Conservation (phyloP, 73 alveolate genomes). For the Durusdinium trenchii region DNA sequence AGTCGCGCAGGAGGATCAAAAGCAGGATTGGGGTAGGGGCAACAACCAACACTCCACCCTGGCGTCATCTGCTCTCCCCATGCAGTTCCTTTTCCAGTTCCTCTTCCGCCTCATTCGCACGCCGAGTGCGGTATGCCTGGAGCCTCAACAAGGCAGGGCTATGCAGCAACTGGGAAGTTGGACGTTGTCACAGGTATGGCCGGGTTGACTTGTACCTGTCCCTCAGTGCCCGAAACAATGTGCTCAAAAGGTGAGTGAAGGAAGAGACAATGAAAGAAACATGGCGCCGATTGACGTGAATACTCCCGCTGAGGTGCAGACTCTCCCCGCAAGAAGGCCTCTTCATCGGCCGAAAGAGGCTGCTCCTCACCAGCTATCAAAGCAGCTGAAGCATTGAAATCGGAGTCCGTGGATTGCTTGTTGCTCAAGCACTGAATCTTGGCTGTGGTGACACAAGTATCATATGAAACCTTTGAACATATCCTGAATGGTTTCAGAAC, state of each 20-base stretch:
- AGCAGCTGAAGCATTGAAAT: neutral
- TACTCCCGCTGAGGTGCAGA: neutral
- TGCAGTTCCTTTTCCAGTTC: too few relatives aligned
- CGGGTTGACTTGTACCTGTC: neutral
- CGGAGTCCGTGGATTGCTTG: neutral
- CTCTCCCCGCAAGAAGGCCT: conserved; percentile 78
- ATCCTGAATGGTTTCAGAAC: neutral
- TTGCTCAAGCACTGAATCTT: neutral
- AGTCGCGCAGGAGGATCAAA: too few relatives aligned
- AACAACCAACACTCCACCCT: too few relatives aligned
- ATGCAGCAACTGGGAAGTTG: neutral
- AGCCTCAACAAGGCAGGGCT: conserved; percentile 35
- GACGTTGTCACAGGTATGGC: neutral
- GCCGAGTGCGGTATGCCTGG: conserved; percentile 28
- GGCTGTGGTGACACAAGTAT: too few relatives aligned
- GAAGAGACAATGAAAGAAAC: neutral
- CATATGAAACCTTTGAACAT: neutral
- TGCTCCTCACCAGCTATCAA: neutral
- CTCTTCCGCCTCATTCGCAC: too few relatives aligned
- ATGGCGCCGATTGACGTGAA: neutral
- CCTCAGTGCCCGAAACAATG: neutral
- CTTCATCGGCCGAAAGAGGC: conserved; percentile 83
- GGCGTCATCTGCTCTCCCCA: too few relatives aligned
- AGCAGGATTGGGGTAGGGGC: too few relatives aligned
- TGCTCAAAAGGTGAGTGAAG: neutral